These are phyloP conservation scores for Persicaria tinctoria DNA, from an alignment of 148 eudicot species.

Conservation along the genomic window DNA sequence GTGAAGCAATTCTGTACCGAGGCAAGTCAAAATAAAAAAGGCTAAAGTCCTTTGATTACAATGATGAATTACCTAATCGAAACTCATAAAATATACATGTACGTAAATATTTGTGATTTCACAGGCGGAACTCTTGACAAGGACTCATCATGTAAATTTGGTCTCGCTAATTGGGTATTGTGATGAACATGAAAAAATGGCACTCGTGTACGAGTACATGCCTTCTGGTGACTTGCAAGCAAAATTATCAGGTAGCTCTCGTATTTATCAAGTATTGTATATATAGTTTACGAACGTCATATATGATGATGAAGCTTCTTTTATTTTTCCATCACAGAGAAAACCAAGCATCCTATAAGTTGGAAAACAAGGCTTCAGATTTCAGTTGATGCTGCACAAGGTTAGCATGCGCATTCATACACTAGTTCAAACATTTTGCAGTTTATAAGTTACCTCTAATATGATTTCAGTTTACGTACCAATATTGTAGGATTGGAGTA, in stretches of 20 bases:
- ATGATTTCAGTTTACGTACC: too few relatives aligned
- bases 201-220: slow-evolving; percentile 8
- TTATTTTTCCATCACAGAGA: neutral
- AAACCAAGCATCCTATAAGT: neutral
- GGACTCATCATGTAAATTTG: too few relatives aligned
- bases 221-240: slow-evolving; percentile 23
- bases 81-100: neutral
- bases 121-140: neutral
- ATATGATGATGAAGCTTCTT: too few relatives aligned
- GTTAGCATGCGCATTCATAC: neutral
- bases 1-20: slow-evolving; percentile 19
- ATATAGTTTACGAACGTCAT: too few relatives aligned
- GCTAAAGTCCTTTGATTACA: slow-evolving; percentile 18
- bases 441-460: too few relatives aligned
- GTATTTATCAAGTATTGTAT: too few relatives aligned
- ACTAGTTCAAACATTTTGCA: too few relatives aligned
- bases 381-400: too few relatives aligned
- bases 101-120: neutral
- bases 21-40: neutral
- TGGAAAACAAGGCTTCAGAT: too few relatives aligned
- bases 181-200: too few relatives aligned
- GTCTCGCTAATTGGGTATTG: too few relatives aligned
- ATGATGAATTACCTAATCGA: too few relatives aligned
- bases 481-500: slow-evolving; percentile 33
- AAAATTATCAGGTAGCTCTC: slow-evolving; percentile 20